Evolutionary conservation across 2,329 filamentous ascomycete species (phyloP), one percentile per base, ranked within the genome.

Genomic region (Colletotrichum spaethianum): DNA sequence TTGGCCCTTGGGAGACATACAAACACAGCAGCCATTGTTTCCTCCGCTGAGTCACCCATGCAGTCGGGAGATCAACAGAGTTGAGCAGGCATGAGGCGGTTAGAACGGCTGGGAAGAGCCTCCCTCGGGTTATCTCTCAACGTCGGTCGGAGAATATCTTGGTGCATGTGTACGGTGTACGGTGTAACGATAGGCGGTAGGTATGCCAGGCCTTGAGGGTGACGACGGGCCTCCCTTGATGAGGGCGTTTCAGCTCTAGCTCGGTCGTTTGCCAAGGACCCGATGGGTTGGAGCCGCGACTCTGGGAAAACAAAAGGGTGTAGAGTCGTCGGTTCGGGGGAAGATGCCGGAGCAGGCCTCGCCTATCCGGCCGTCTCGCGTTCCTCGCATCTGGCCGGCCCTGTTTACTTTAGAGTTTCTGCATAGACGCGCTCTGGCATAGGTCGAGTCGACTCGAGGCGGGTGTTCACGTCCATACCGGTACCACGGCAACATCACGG

Each of bases 181-280:
- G n/a, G 46, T 3, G n/a, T 6, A 50, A n/a, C n/a, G 46, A 50
- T 4, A 3, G 46, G 26, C 12, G 16, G 28, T n/a, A 20, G 38
- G 26, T 26, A 38, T 11, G 48, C 14, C 36, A 36, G 42, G 59
- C 52, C 44, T 23, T 23, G 40, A 3, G 52, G 23, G n/a, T 67
- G 38, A 56, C 38, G 59, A 23, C 44, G 46, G 46, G 59, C 59
- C 38, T 63, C 23, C 59, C 12, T 26, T 48, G 59, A 46, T 64
- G 53, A 70, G 53, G 20, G 18, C 60, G 70, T 69, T 69, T 72
- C 70, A 64, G 59, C 9, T 38, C 31, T 31, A n/a, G 60, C 31
- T 42, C 44, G 23, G 9, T 11, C 38, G 53, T 53, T 28, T 44
- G 62, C 26, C 53, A 53, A 18, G 62, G 46, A 20, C 62, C 44